Base-by-base conservation (phyloP, 345 rosid genomes). In the Brassica cretica region DNA sequence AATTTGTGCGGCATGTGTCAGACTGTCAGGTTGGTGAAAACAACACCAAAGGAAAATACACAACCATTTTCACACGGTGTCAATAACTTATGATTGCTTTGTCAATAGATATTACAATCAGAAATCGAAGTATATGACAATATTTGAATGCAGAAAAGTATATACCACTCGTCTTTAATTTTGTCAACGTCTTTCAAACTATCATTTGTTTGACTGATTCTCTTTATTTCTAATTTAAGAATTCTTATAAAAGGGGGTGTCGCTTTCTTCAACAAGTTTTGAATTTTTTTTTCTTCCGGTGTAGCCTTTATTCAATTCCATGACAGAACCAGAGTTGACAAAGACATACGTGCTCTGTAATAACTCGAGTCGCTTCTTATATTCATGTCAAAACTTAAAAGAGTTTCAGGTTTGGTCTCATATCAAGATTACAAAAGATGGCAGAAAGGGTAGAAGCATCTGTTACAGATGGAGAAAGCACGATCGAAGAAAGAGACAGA, bases 381-480 rank as follows among this genome's bases (percentile, higher is more conserved):
- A 64, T 49, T 59, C 4, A 1, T 0, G 2, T 5, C 8, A 14
- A 16, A 1, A 3, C 11, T 33, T 5, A 76, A 65, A 77, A 65
- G 44, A 67, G 56, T 41, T 27, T 56, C 49, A 14, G 27, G 33
- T 27, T 77, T 64, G 10, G 65, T 77, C 71, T 77, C 21, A 24
- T 37, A 32, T 19, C 53, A 56, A 32, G 59, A 16, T 53, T 16
- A 33, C 58, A 75, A 80, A 84, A 85, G 74, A 88, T 89, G 90
- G 78, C 78, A 79, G 80, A 89, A 71, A 79, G 86, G 78, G 81
- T 66, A 4, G 90, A 87, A 74, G 49, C 74, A 66, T 73, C 91
- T 41, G 75, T 85, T 65, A 65, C 32, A 21, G 92, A 88, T 73
- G 82, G 85, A 68, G 89, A 86, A 72, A 86, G 84, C 33, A 91